A percentile compares a stretch with the other conserved stretches of the same genome.
Conservation (phyloP, 2,329 filamentous ascomycete genomes). For the Fusarium lateritium region DNA sequence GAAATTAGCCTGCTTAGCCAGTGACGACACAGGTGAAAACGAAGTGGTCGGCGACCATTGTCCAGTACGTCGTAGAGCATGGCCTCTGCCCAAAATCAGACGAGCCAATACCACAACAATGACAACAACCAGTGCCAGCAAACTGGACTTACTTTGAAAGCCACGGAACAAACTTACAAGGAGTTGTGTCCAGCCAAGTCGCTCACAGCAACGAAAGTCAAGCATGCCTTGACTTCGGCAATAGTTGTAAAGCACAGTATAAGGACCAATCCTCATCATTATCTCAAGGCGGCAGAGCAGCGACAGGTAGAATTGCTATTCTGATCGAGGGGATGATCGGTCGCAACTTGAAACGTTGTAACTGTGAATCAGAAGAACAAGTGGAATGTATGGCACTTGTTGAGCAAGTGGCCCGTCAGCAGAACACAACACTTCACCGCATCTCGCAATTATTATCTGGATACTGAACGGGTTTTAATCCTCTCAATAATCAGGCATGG, state of each 20-base stretch:
- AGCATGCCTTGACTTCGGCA: background rate
- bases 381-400: conserved; percentile 19
- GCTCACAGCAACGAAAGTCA: conserved; percentile 1
- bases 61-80: conserved; percentile 11
- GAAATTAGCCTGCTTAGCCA: conserved; percentile 48
- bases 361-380: conserved; percentile 14
- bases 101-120: conserved; percentile 25
- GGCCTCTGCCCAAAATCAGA: conserved; percentile 38
- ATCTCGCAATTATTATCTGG: conserved; percentile 15
- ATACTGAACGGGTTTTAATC: background rate
- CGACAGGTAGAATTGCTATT: background rate
- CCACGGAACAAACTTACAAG: conserved; percentile 18
- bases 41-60: conserved; percentile 24
- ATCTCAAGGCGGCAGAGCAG: background rate
- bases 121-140: conserved; percentile 37
- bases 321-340: conserved; percentile 5
- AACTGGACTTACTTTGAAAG: conserved; percentile 34
- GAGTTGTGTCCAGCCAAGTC: conserved; percentile 8
- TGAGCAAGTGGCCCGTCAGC: background rate
- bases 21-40: conserved; percentile 41
- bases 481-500: conserved; percentile 59
- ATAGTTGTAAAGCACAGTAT: background rate
- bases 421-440: conserved; percentile 1
- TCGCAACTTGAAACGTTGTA: conserved; percentile 20
- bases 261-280: background rate